Percentiles rank a stretch among this genome's conserved stretches.
These are phyloP conservation scores for Psilocybe mexicana DNA, from an alignment of 1,284 basidiomycete genomes.

Conservation along the genomic window DNA sequence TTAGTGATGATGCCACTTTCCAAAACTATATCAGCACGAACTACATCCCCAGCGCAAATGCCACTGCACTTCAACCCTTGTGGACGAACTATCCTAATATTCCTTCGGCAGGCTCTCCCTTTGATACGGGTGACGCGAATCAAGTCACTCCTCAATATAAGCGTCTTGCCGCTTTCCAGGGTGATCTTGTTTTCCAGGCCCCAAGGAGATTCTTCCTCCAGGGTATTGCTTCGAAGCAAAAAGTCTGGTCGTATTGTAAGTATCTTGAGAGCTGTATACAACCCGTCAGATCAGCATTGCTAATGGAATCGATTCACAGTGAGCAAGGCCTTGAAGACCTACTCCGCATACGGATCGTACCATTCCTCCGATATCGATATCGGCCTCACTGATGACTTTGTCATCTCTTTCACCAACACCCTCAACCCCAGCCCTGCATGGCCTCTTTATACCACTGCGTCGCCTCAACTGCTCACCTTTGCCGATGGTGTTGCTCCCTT, in stretches of 20 bases:
- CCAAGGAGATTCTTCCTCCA: slow-evolving; percentile 48
- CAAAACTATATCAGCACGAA: slow-evolving; percentile 16
- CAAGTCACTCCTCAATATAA: slow-evolving; percentile 46
- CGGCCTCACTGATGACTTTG: slow-evolving; percentile 37
- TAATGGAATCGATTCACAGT: slow-evolving; percentile 12
- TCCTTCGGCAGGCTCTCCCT: slow-evolving; percentile 24
- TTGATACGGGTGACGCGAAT: slow-evolving; percentile 25
- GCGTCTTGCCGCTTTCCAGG: slow-evolving; percentile 47
- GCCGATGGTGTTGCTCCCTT: slow-evolving; percentile 1
- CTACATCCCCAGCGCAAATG: slow-evolving; percentile 17
- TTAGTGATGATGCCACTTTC: slow-evolving; percentile 21
- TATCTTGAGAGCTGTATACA: slow-evolving; percentile 30
- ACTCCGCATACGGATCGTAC: neutral
- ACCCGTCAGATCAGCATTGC: neutral
- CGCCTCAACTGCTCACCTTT: slow-evolving; percentile 4
- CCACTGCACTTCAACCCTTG: slow-evolving; percentile 14
- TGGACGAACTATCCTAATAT: slow-evolving; percentile 17
- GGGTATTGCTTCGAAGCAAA: slow-evolving; percentile 38
- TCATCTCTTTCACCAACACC: slow-evolving; percentile 40
- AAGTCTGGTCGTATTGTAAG: slow-evolving; percentile 47
- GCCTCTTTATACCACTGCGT: slow-evolving; percentile 43
- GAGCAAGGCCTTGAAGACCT: slow-evolving; percentile 20
- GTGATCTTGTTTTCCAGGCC: slow-evolving; percentile 52
- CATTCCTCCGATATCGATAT: slow-evolving; percentile 15
- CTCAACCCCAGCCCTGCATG: slow-evolving; percentile 45